Evolutionary conservation across 1,139 yeast genomes (phyloP).

Genomic region (Sugiyamaella grinbergsii): DNA sequence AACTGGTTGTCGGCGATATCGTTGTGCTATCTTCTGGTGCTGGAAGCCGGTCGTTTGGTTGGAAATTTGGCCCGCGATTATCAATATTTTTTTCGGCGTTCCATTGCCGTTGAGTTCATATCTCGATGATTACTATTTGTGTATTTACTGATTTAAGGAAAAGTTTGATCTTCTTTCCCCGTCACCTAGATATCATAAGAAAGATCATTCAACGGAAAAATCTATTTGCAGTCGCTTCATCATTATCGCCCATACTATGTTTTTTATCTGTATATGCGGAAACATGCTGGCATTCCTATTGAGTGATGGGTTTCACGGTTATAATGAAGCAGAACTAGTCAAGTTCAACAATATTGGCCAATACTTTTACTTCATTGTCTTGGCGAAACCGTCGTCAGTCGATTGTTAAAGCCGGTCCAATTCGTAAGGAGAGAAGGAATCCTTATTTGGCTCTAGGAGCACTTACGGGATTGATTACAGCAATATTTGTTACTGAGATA

Average conservation of each 20-base stretch:
- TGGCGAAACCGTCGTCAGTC: conserved; percentile 53
- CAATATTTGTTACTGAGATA: conserved; percentile 52
- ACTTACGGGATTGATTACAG: conserved; percentile 47
- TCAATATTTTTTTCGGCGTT: conserved; percentile 53
- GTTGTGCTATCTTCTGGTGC: conserved; percentile 52
- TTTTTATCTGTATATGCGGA: conserved; percentile 48
- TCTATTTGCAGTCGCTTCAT: conserved; percentile 51
- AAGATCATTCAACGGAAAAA: conserved; percentile 48
- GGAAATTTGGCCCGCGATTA: conserved; percentile 56
- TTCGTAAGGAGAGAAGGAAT: conserved; percentile 38
- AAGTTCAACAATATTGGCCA: conserved; percentile 46
- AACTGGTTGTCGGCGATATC: conserved; percentile 56
- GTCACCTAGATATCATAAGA: conserved; percentile 50
- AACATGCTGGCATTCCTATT: conserved; percentile 46
- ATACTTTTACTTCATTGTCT: conserved; percentile 52
- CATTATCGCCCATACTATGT: conserved; percentile 49
- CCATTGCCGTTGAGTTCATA: conserved; percentile 56
- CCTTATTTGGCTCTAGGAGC: conserved; percentile 44
- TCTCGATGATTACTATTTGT: conserved; percentile 55
- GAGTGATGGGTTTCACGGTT: conserved; percentile 33
- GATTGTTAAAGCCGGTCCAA: conserved; percentile 48
- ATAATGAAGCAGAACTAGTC: conserved; percentile 32
- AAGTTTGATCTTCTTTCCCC: conserved; percentile 50
- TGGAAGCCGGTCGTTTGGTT: conserved; percentile 55
- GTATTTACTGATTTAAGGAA: conserved; percentile 50